Percentiles rank a stretch among this genome's conserved stretches.
These are phyloP conservation scores for Phyllosticta paracitricarpa DNA, from an alignment of 2,329 filamentous ascomycete species.

Conservation along the genomic window DNA sequence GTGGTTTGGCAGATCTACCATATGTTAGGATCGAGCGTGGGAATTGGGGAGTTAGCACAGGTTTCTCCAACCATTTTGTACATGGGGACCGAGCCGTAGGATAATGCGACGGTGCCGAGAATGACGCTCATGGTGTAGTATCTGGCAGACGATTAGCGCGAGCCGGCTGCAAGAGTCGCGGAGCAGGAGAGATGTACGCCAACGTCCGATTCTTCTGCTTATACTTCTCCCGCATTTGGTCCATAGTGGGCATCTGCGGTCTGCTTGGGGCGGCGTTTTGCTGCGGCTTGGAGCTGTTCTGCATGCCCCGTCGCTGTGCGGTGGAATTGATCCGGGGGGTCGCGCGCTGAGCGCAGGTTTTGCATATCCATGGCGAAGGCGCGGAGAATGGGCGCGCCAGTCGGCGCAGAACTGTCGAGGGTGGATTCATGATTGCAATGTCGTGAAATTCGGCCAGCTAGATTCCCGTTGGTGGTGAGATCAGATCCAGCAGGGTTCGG, in stretches of 20 bases:
- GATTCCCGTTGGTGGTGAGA: slow-evolving; percentile 3
- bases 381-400: slow-evolving; percentile 4
- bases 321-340: slow-evolving; percentile 13
- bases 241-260: slow-evolving; percentile 45
- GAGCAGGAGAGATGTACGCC: slow-evolving; percentile 35
- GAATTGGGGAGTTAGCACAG: background rate
- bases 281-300: slow-evolving; percentile 20
- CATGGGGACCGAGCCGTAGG: slow-evolving; percentile 74
- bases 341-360: slow-evolving; percentile 23
- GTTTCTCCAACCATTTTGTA: slow-evolving; percentile 66
- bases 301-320: slow-evolving; percentile 22
- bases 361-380: slow-evolving; percentile 27
- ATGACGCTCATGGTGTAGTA: slow-evolving; percentile 71
- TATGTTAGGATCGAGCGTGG: background rate
- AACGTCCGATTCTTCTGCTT: slow-evolving; percentile 58
- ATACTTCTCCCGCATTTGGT: slow-evolving; percentile 54
- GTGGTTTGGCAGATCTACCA: slow-evolving; percentile 69
- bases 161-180: background rate
- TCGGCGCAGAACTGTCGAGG: slow-evolving; percentile 1
- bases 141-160: slow-evolving; percentile 28
- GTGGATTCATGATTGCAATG: slow-evolving; percentile 3
- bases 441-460: background rate
- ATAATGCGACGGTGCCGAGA: slow-evolving; percentile 66
- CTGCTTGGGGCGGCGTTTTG: slow-evolving; percentile 17
- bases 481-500: background rate